A percentile compares a stretch with the other conserved stretches of the same genome.
These are phyloP conservation scores for Aspergillus costaricaensis DNA, from an alignment of 2,329 filamentous ascomycete species.

Conservation along the genomic window DNA sequence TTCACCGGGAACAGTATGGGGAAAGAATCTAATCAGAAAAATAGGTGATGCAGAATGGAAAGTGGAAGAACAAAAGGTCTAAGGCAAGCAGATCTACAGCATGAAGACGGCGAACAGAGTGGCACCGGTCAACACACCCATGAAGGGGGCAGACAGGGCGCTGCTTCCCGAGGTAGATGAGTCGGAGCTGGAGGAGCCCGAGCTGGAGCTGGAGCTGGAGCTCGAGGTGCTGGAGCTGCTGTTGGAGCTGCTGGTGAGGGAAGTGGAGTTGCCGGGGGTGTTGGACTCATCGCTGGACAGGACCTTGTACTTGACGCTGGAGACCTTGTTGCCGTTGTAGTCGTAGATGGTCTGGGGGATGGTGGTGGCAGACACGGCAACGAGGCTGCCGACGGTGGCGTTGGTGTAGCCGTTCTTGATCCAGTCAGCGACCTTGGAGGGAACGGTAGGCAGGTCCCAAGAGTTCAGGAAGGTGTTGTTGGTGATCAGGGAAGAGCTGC, in stretches of 20 bases:
- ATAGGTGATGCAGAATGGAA: neutral
- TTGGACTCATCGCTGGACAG: conserved; percentile 57
- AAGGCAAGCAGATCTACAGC: conserved; percentile 22
- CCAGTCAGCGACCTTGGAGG: conserved; percentile 67
- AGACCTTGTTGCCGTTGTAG: conserved; percentile 59
- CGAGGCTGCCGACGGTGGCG: conserved; percentile 65
- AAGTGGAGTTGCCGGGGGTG: conserved; percentile 48
- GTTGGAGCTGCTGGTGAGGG: conserved; percentile 22
- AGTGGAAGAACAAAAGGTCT: neutral
- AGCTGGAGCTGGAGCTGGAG: conserved; percentile 20
- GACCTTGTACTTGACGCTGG: conserved; percentile 61
- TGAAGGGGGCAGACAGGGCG: conserved; percentile 25
- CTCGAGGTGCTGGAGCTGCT: conserved; percentile 18
- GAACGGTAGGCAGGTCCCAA: conserved; percentile 73
- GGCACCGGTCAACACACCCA: conserved; percentile 30
- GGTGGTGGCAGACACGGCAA: conserved; percentile 58
- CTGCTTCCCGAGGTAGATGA: neutral
- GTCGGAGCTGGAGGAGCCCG: conserved; percentile 16
- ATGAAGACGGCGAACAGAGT: conserved; percentile 31
- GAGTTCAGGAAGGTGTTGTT: conserved; percentile 68
- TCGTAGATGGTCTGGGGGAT: conserved; percentile 61
- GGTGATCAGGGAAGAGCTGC: conserved; percentile 67
- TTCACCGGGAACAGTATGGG: conserved; percentile 6
- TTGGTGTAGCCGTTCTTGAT: conserved; percentile 74
- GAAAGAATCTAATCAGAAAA: neutral